phyloP scores from a whole-genome alignment of 345 rosid species.

The Brassica rapa region DNA sequence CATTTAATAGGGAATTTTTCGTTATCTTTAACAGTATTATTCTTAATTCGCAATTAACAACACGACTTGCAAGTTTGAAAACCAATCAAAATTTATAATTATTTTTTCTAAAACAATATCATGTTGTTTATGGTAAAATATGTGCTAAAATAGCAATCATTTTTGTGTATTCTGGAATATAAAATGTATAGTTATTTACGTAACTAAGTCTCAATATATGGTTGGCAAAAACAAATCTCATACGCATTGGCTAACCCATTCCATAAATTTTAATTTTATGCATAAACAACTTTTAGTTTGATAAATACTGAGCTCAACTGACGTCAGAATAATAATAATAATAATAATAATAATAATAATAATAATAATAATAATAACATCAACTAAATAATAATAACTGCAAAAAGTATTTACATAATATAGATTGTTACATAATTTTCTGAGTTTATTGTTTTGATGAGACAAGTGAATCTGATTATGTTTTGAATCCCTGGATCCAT shows the following conservation, averaged over 20 bases:
- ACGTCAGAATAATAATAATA: not conserved
- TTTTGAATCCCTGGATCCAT: not conserved
- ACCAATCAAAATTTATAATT: not conserved
- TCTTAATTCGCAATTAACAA: not conserved
- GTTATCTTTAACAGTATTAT: not conserved
- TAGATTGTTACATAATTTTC: not conserved
- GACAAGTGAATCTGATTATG: constrained; percentile 1
- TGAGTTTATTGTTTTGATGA: not conserved
- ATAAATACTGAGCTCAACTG: not conserved
- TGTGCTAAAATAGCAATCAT: not conserved
- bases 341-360: too few relatives aligned
- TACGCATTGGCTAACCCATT: not conserved
- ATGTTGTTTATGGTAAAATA: not conserved
- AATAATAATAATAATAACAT: not conserved
- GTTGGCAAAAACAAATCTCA: not conserved
- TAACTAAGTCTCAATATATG: not conserved
- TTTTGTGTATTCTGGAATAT: not conserved
- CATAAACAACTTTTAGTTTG: not conserved
- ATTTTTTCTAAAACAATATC: not conserved
- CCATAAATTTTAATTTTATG: not conserved
- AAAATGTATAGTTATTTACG: not conserved
- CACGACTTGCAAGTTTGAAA: not conserved
- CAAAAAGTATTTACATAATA: not conserved
- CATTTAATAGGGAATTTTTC: not conserved
- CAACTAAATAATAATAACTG: not conserved